Base-by-base conservation (phyloP, 2,329 filamentous ascomycete genomes). In the Aspergillaceae sp. region DNA sequence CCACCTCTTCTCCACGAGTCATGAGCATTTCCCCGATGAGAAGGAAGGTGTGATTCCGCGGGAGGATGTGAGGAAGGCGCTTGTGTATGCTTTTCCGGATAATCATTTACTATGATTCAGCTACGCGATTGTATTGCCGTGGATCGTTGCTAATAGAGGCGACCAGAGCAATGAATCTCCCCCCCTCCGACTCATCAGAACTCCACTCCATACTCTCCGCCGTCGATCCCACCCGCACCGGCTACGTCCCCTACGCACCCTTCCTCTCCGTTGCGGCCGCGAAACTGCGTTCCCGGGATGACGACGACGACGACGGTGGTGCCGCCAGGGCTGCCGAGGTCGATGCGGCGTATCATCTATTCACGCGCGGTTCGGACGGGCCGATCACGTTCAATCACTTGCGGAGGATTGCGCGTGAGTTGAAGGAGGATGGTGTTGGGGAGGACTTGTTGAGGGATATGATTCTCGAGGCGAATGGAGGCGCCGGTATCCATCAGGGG, bases 381-480 rank as follows among this genome's bases (percentile, higher is more conserved):
- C 79, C 79, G n/a, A 94, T 98, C 54, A 92, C 86, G 2, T 60
- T 97, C 29, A 77, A 77, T 10, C 85, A 94, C 68, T 69, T 98
- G 62, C 79, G 80, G 61, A 76, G 84, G 58, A 83, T 96, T 45
- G 89, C 90, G 37, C 81, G 79, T 55, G 79, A 87, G 57, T 70
- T 98, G 57, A 87, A 88, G 67, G 88, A 95, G 68, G 87, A 83
- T 43, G 56, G 51, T 51, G 83, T 94, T 27, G 79, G 80, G 48
- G 92, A 97, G 58, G 83, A 87, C 42, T 69, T 94, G 61, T 71
- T 98, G 61, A 81, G 80, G 70, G 89, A 96, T 71, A 98, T 98
- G 92, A 84, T 98, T 48, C 72, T 89, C 42, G 91, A 97, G 74
- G 92, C 91, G 42, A 96, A 94, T 66, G 87, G 86, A 2, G 88